Conservation (phyloP, 1,284 basidiomycete species). For the Xerocomus minutiporus region DNA sequence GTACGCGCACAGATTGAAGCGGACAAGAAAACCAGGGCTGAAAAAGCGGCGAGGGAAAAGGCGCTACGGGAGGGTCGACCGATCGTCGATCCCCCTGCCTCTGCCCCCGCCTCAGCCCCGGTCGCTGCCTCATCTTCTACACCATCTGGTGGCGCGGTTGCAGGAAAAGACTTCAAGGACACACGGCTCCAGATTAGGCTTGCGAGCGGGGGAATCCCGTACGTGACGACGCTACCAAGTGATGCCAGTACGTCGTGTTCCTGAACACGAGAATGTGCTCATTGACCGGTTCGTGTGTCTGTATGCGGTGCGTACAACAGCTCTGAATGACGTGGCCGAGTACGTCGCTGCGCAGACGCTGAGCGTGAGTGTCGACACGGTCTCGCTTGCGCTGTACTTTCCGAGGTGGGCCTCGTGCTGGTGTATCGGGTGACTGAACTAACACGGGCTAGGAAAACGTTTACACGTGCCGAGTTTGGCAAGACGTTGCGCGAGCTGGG, state of each 20-base stretch:
- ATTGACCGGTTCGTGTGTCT: background rate
- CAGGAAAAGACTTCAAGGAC: conserved; percentile 75
- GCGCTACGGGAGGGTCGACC: conserved; percentile 74
- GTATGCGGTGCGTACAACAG: conserved; percentile 34
- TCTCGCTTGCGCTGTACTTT: conserved; percentile 75
- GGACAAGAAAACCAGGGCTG: conserved; percentile 85
- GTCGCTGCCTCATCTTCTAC: conserved; percentile 33
- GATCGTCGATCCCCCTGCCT: conserved; percentile 33
- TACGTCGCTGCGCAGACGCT: conserved; percentile 74
- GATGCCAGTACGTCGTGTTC: conserved; percentile 57
- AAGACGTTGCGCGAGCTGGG: conserved; percentile 69
- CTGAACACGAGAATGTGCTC: background rate
- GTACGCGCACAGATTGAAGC: conserved; percentile 91
- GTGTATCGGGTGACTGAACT: background rate
- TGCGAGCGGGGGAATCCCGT: conserved; percentile 72
- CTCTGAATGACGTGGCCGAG: conserved; percentile 81
- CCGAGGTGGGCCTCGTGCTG: conserved; percentile 59
- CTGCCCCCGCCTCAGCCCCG: background rate
- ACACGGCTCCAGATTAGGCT: conserved; percentile 83
- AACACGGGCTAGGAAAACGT: conserved; percentile 54
- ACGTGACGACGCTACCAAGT: conserved; percentile 76
- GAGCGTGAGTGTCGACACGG: conserved; percentile 66
- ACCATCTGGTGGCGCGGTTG: conserved; percentile 38
- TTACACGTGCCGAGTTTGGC: conserved; percentile 57
- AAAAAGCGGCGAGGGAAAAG: conserved; percentile 84